Evolutionary conservation across 2,329 filamentous ascomycete species (phyloP).

Genomic region (Scopulariopsis brevicaulis): DNA sequence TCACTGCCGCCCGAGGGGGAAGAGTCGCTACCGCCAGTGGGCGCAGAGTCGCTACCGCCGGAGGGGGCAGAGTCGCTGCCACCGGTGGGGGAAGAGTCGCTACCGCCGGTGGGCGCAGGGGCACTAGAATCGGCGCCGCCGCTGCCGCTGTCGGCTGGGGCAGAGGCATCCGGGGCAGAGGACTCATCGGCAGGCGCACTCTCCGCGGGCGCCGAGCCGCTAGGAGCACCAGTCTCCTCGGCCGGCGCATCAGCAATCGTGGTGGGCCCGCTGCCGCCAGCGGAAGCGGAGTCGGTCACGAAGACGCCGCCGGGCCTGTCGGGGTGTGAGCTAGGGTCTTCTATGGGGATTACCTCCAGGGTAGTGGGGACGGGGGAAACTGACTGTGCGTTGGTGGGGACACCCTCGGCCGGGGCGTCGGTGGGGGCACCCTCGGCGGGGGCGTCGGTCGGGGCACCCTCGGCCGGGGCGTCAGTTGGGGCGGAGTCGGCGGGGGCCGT

Average conservation of each 20-base stretch:
- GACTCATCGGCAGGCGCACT: background rate
- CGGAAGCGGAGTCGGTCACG: conserved; percentile 14
- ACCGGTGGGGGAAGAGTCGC: conserved; percentile 12
- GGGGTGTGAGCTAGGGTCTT: conserved; percentile 8
- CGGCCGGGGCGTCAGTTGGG: conserved; percentile 9
- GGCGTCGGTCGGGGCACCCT: background rate
- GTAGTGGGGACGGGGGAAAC: background rate
- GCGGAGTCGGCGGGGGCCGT: conserved; percentile 9
- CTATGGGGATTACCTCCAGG: background rate
- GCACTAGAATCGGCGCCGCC: no score
- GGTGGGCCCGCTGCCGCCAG: conserved; percentile 6
- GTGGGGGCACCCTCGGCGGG: background rate
- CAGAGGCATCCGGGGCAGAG: conserved; percentile 7
- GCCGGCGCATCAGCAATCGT: background rate
- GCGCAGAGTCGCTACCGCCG: no score
- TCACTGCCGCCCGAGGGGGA: conserved; percentile 8
- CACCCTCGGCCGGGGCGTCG: conserved; percentile 3
- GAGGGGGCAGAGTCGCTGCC: conserved; percentile 5
- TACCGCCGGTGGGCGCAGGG: no score
- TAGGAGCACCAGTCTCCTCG: no score
- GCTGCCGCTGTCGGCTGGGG: conserved; percentile 9
- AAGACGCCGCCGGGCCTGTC: conserved; percentile 30
- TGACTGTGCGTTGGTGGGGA: conserved; percentile 3
- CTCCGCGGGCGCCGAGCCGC: no score
- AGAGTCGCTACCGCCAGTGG: no score